Evolutionary conservation across 1,284 basidiomycete genomes (phyloP).

Genomic region (Trichosporon sp.): DNA sequence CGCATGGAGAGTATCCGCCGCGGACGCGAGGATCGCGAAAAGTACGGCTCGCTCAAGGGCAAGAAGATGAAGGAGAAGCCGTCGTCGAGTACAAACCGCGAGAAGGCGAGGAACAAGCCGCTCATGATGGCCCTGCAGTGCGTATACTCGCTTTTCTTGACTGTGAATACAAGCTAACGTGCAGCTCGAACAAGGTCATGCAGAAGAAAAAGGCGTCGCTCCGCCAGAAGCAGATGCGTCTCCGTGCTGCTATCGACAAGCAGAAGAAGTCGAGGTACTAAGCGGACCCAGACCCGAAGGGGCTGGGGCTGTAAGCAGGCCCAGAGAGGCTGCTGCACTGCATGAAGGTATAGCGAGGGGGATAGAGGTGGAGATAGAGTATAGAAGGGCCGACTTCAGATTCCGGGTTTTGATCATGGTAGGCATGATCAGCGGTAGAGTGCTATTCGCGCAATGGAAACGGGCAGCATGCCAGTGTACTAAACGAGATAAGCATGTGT

Average conservation of each 20-base stretch:
- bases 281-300: not conserved
- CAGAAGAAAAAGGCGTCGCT: constrained; percentile 84
- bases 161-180: not conserved
- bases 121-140: constrained; percentile 83
- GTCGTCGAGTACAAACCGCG: constrained; percentile 78
- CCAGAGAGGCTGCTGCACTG: too few species aligned
- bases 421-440: too few species aligned
- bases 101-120: constrained; percentile 85
- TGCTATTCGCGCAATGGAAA: too few species aligned
- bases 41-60: constrained; percentile 82
- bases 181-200: constrained; percentile 46
- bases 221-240: constrained; percentile 60
- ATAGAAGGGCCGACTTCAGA: not conserved
- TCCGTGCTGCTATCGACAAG: constrained; percentile 46
- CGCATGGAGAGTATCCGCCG: constrained; percentile 86
- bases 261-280: constrained; percentile 46
- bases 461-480: too few species aligned
- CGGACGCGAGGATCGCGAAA: constrained; percentile 91
- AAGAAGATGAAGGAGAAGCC: constrained; percentile 75
- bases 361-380: too few species aligned
- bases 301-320: too few species aligned
- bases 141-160: constrained; percentile 26
- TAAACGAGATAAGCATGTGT: too few species aligned
- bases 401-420: not conserved
- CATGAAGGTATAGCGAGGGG: too few species aligned